phyloP scores from a whole-genome alignment of 352 stramenopile genomes.

The Globisporangium cederbergense region DNA sequence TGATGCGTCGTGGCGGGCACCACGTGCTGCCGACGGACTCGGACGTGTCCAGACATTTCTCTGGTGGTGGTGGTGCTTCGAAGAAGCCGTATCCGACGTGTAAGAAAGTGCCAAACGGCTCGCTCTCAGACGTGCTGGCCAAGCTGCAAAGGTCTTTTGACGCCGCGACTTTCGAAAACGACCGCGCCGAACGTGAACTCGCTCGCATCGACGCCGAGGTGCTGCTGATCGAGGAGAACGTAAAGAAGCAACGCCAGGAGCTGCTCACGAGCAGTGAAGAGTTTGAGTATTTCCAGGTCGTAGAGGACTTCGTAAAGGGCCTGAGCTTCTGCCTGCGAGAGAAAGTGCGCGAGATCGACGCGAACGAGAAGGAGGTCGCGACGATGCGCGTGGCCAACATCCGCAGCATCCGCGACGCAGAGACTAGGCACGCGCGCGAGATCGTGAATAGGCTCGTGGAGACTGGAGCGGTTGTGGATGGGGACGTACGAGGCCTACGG shows the following conservation, averaged over 20 bases:
- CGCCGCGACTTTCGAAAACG: slow-evolving; percentile 35
- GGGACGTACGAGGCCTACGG: background rate
- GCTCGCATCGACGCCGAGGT: slow-evolving; percentile 50
- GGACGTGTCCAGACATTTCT: background rate
- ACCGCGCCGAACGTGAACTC: slow-evolving; percentile 48
- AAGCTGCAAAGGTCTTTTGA: slow-evolving; percentile 53
- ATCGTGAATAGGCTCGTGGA: slow-evolving; percentile 8
- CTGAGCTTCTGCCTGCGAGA: slow-evolving; percentile 74
- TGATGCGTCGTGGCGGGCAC: slow-evolving; percentile 70
- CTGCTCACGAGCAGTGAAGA: slow-evolving; percentile 54
- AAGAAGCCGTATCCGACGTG: slow-evolving; percentile 45
- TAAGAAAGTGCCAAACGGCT: slow-evolving; percentile 40
- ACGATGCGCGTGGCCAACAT: slow-evolving; percentile 15
- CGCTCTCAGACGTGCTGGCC: slow-evolving; percentile 44
- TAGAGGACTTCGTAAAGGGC: slow-evolving; percentile 72
- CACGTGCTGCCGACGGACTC: slow-evolving; percentile 12
- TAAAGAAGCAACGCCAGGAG: slow-evolving; percentile 44
- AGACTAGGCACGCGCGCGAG: background rate
- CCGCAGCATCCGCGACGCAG: slow-evolving; percentile 12
- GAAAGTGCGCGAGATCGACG: slow-evolving; percentile 50
- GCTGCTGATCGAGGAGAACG: slow-evolving; percentile 35
- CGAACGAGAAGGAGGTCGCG: slow-evolving; percentile 35
- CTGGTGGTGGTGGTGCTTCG: background rate
- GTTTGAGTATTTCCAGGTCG: slow-evolving; percentile 75
- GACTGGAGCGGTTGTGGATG: background rate